These are phyloP conservation scores for Gilbertella persicaria DNA, from an alignment of 371 early-diverging fungal species.

Conservation along the genomic window DNA sequence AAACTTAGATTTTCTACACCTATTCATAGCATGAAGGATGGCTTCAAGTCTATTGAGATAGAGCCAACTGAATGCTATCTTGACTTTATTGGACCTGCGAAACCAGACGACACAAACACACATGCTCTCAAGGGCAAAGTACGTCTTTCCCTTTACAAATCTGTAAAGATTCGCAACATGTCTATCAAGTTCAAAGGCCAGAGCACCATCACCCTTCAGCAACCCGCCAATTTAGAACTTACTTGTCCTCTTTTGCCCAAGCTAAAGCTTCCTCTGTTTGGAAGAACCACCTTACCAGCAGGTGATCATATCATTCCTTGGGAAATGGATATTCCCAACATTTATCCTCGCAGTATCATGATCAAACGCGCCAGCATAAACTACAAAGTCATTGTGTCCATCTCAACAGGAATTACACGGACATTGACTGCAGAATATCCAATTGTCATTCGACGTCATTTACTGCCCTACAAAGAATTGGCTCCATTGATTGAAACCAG, in stretches of 20 bases:
- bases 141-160: slow-evolving; percentile 22
- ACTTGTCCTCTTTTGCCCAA: slow-evolving; percentile 32
- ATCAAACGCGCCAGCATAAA: slow-evolving; percentile 35
- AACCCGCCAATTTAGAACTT: slow-evolving; percentile 10
- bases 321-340: slow-evolving; percentile 39
- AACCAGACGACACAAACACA: slow-evolving; percentile 16
- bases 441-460: slow-evolving; percentile 34
- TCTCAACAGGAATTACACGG: slow-evolving; percentile 30
- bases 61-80: slow-evolving; percentile 38
- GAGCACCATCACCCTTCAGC: slow-evolving; percentile 18
- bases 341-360: slow-evolving; percentile 35
- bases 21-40: slow-evolving; percentile 38
- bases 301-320: slow-evolving; percentile 40
- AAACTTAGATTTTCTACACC: slow-evolving; percentile 2
- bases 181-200: slow-evolving; percentile 48
- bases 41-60: slow-evolving; percentile 37
- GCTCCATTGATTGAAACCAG: slow-evolving; percentile 38
- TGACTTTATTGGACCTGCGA: slow-evolving; percentile 42
- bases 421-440: slow-evolving; percentile 40
- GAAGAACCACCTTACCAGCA: slow-evolving; percentile 26
- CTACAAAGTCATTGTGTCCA: slow-evolving; percentile 36
- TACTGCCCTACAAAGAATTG: slow-evolving; percentile 36
- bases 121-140: slow-evolving; percentile 37
- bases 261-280: slow-evolving; percentile 29
- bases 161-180: slow-evolving; percentile 42